Percentiles rank a stretch among this genome's conserved stretches.
phyloP scores from a whole-genome alignment of 176 grass and related monocot genomes.

The Ananas comosus region DNA sequence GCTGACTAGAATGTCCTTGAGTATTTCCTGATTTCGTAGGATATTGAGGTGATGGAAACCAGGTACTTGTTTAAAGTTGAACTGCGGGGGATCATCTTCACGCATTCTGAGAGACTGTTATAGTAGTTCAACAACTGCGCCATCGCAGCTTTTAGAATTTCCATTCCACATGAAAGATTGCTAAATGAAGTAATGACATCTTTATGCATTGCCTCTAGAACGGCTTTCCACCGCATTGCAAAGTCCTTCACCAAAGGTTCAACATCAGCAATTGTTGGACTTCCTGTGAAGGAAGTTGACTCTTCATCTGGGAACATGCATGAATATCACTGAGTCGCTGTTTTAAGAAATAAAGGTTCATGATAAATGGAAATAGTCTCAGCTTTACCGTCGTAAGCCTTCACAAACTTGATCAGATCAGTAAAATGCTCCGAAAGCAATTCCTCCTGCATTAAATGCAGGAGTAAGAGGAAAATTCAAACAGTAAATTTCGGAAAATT shows the following conservation, averaged over 20 bases:
- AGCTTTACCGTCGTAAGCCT: constrained; percentile 40
- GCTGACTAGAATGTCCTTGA: constrained; percentile 56
- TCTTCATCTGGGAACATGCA: constrained; percentile 56
- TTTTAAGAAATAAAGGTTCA: too few relatives aligned
- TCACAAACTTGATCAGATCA: constrained; percentile 65
- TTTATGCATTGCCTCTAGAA: constrained; percentile 78
- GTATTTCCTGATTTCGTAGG: constrained; percentile 92
- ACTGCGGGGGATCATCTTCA: constrained; percentile 63
- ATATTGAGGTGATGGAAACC: constrained; percentile 83
- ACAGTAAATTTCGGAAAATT: background rate
- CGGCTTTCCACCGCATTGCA: constrained; percentile 54
- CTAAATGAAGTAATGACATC: constrained; percentile 86
- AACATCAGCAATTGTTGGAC: constrained; percentile 38
- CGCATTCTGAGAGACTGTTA: constrained; percentile 66
- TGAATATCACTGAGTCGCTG: background rate
- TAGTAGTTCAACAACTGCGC: constrained; percentile 82
- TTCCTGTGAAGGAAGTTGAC: constrained; percentile 32
- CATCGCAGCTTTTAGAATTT: constrained; percentile 69
- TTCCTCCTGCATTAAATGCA: constrained; percentile 45
- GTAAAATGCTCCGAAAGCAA: constrained; percentile 79
- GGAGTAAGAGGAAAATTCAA: constrained; percentile 1
- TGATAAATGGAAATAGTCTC: too few relatives aligned
- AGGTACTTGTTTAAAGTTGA: constrained; percentile 56
- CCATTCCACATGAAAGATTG: constrained; percentile 84
- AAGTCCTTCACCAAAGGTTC: constrained; percentile 76